Percentiles rank a stretch among this genome's conserved stretches.
phyloP scores from a whole-genome alignment of 139 green algal genomes.

The Picochlorum sp. region DNA sequence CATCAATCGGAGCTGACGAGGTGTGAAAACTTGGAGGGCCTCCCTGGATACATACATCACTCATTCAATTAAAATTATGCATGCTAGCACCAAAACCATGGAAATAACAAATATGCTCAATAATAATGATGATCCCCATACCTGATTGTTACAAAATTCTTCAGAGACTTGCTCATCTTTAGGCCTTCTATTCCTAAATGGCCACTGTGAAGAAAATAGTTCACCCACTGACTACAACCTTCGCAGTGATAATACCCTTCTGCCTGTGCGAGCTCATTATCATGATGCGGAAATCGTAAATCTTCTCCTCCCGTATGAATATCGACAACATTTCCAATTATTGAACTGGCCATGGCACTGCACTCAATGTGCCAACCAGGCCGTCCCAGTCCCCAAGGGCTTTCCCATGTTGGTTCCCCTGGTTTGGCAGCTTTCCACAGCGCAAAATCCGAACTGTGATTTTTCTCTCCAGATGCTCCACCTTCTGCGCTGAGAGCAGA shows the following conservation, averaged over 20 bases:
- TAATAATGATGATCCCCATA: no score
- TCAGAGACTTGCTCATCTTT: constrained; percentile 99
- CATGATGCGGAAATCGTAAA: constrained; percentile 95
- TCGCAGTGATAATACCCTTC: constrained; percentile 25
- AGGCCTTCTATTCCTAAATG: constrained; percentile 94
- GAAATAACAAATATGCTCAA: no score
- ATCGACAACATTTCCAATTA: constrained; percentile 81
- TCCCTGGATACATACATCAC: constrained; percentile 44
- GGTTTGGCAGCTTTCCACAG: constrained; percentile 93
- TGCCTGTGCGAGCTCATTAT: constrained; percentile 95
- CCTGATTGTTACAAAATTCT: constrained; percentile 98
- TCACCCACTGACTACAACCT: constrained; percentile 89
- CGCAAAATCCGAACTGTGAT: constrained; percentile 80
- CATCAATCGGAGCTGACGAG: constrained; percentile 88
- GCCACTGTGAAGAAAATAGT: constrained; percentile 95
- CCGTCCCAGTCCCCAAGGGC: constrained; percentile 77
- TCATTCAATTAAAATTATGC: not conserved
- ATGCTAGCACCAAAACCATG: no score
- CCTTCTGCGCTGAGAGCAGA: constrained; percentile 57
- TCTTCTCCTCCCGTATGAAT: constrained; percentile 93
- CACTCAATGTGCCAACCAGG: constrained; percentile 99
- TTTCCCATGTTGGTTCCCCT: constrained; percentile 88
- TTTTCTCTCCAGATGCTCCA: constrained; percentile 72
- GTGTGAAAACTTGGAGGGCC: constrained; percentile 61
- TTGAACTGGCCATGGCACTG: constrained; percentile 82